These are phyloP conservation scores for Trichoderma koningiopsis DNA, from an alignment of 2,329 filamentous ascomycete genomes.

Conservation along the genomic window DNA sequence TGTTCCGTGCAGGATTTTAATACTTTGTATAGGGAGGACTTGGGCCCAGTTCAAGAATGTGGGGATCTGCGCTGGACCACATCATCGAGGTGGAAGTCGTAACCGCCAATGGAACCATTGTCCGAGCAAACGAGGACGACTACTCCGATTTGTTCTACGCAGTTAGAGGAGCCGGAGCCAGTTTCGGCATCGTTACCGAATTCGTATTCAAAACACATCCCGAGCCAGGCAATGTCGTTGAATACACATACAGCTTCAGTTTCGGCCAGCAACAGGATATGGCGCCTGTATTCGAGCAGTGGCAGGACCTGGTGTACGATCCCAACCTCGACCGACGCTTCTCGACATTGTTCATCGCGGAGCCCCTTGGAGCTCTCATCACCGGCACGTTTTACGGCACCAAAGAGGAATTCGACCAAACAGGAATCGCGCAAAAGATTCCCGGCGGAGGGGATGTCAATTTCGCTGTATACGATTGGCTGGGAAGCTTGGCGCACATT, in stretches of 20 bases:
- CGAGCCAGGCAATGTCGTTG: constrained; percentile 57
- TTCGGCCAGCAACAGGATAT: constrained; percentile 52
- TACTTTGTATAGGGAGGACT: constrained; percentile 51
- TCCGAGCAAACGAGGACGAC: constrained; percentile 48
- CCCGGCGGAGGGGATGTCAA: constrained; percentile 46
- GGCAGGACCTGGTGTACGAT: constrained; percentile 60
- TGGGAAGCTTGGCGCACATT: constrained; percentile 57
- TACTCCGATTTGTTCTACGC: constrained; percentile 60
- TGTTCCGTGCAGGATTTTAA: neutral
- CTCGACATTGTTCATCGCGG: constrained; percentile 57
- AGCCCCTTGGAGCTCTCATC: constrained; percentile 57
- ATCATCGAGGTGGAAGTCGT: constrained; percentile 59
- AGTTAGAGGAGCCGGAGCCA: constrained; percentile 57
- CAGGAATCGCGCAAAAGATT: constrained; percentile 52
- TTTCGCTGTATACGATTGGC: constrained; percentile 62
- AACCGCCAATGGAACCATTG: constrained; percentile 56
- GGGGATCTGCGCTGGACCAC: constrained; percentile 59
- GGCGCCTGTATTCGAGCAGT: constrained; percentile 54
- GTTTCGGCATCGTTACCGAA: constrained; percentile 59
- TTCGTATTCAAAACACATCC: constrained; percentile 59
- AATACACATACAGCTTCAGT: constrained; percentile 60
- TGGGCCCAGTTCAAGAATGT: constrained; percentile 61
- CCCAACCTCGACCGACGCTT: constrained; percentile 60
- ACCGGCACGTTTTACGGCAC: constrained; percentile 65
- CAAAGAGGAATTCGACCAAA: constrained; percentile 54